Evolutionary conservation across 768 basidiomycete genomes (phyloP), one percentile per base, ranked within the genome.

Genomic region (Saitozyma sp.): DNA sequence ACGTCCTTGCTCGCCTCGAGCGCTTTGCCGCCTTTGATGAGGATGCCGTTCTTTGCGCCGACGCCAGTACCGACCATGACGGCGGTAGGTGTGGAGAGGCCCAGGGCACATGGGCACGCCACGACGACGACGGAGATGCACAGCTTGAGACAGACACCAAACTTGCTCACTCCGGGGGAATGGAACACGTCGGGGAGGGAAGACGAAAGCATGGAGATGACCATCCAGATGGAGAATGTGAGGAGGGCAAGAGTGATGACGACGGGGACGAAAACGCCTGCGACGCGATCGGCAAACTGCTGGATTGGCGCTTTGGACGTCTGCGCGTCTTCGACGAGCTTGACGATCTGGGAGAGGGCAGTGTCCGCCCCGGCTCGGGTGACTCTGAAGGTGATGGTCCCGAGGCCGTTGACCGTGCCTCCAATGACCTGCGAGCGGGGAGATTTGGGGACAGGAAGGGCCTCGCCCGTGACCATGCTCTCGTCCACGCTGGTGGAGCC

Each of bases 41-140:
- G 81, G 62, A 99, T 98, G 0, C 96, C 95, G 71, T 98, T 95
- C 82, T 89, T 85, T 9, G 96, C 96, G 1, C 96, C 96, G 60
- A 98, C 87, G 0, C 96, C 96, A 0, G 95, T 98, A 16, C 96
- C 96, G 40, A 98, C 96, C 96, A 98, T 98, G 80, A 98, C 92
- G 2, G 95, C 96, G 0, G 96, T 98, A 0, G 96, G 96, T 0
- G 95, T 98, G 59, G 91, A 91, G 62, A 98, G 84, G 6, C 95
- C 96, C 41, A 99, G 85, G 0, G 96, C 95, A 77, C 96, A 99
- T 0, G 96, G 96, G 79, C 96, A 99, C 19, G 96, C 95, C 56
- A 99, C 93, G 54, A 99, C 96, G 62, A 99, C 86, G 65, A 98
- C 96, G 46, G 91, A 93, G 75, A 98, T 99, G 79, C 95, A 97